Evolutionary conservation across 1,284 basidiomycete species (phyloP).

Genomic region (Ceraceosorus guamensis): DNA sequence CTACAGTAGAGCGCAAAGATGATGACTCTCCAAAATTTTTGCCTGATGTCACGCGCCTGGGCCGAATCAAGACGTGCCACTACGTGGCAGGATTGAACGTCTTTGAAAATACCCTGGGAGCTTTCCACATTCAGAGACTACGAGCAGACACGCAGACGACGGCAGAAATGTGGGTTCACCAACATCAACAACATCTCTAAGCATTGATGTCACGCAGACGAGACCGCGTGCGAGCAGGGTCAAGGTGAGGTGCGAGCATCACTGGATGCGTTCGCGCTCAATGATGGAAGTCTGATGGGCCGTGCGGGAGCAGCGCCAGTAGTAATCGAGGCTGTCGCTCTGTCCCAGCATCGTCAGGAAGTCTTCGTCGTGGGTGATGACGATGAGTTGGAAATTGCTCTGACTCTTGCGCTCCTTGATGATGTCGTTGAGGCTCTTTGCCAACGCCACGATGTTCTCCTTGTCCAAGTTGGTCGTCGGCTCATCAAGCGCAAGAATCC

Average conservation of each 20-base stretch:
- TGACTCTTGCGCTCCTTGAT: constrained; percentile 53
- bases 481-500: constrained; percentile 93
- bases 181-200: no score
- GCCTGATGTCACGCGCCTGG: no score
- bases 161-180: no score
- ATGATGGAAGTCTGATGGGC: constrained; percentile 16
- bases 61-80: no score
- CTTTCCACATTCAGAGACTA: no score
- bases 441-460: constrained; percentile 92
- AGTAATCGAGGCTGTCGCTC: constrained; percentile 37
- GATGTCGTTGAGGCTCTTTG: constrained; percentile 73
- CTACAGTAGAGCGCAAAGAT: no score
- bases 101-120: no score
- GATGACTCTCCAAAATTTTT: no score
- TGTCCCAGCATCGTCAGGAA: constrained; percentile 37
- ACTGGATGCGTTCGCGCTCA: constrained; percentile 21
- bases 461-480: constrained; percentile 95
- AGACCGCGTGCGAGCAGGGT: no score
- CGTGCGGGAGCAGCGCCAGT: constrained; percentile 43
- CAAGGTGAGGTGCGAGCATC: background rate
- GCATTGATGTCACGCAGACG: no score
- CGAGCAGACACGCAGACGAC: no score
- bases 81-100: no score
- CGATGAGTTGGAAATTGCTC: constrained; percentile 90
- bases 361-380: constrained; percentile 59